Percentiles rank a stretch among this genome's conserved stretches.
phyloP scores from a whole-genome alignment of 768 basidiomycete genomes.

The Dioszegia crocea region DNA sequence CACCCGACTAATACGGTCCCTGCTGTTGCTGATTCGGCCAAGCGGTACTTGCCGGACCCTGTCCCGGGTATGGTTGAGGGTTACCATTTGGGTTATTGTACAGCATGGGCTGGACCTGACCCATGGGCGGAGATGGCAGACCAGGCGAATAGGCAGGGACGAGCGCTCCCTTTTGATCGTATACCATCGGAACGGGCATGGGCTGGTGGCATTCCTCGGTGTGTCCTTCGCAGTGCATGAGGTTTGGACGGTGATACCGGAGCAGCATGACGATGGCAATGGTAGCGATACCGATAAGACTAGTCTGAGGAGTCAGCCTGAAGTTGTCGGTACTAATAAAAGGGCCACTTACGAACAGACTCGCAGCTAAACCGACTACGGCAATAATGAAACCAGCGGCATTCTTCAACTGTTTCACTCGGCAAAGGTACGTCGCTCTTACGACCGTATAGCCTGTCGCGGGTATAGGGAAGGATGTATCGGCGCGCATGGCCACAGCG shows the following conservation, averaged over 20 bases:
- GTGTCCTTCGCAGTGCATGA: constrained; percentile 2
- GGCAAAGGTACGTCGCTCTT: neutral
- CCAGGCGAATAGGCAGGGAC: neutral
- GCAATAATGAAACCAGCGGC: constrained; percentile 4
- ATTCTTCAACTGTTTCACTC: constrained; percentile 2
- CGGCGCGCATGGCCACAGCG: neutral
- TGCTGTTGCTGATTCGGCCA: neutral
- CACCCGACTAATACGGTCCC: neutral
- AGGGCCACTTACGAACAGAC: neutral
- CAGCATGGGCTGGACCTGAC: neutral
- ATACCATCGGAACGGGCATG: neutral
- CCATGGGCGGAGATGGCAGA: neutral
- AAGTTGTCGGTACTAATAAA: too few relatives aligned
- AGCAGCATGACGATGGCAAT: neutral
- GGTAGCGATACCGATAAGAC: neutral
- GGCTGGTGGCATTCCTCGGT: neutral
- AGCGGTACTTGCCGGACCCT: neutral
- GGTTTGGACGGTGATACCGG: neutral
- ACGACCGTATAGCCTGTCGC: neutral
- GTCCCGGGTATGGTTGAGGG: neutral
- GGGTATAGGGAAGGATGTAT: constrained; percentile 6
- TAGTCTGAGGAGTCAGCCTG: neutral
- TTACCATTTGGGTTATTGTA: neutral
- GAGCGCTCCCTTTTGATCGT: neutral
- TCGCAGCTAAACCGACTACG: constrained; percentile 1